Evolutionary conservation across 1,284 basidiomycete species (phyloP).

Genomic region (Cutaneotrichosporon mucoides): DNA sequence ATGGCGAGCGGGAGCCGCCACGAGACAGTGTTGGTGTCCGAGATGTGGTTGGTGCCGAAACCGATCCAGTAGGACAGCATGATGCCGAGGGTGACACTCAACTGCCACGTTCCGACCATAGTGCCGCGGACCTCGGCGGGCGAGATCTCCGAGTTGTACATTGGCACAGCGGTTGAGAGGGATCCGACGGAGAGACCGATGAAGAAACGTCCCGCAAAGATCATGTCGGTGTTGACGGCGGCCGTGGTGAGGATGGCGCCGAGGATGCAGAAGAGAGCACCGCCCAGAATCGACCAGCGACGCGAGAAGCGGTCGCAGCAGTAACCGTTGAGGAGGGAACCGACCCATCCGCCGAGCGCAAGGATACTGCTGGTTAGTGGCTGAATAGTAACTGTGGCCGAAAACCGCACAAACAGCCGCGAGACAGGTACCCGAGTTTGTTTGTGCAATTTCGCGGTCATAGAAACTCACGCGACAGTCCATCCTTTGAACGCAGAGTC

Average conservation of each 20-base stretch:
- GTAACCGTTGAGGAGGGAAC: conserved; percentile 26
- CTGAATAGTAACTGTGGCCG: too few species aligned
- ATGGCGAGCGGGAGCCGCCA: conserved; percentile 73
- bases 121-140: conserved; percentile 73
- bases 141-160: conserved; percentile 52
- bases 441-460: too few species aligned
- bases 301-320: conserved; percentile 19
- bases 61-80: conserved; percentile 69
- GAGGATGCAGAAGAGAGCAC: conserved; percentile 22
- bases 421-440: too few species aligned
- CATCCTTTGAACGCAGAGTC: conserved; percentile 18
- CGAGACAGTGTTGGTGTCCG: conserved; percentile 55
- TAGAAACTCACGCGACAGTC: conserved; percentile 16
- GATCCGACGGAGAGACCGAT: conserved; percentile 56
- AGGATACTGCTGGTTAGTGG: conserved; percentile 10
- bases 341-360: conserved; percentile 25
- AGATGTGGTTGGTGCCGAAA: conserved; percentile 59
- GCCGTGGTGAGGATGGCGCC: conserved; percentile 22
- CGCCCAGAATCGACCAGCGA: conserved; percentile 24
- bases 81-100: conserved; percentile 60
- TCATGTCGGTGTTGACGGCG: conserved; percentile 19
- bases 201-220: conserved; percentile 25
- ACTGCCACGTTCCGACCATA: conserved; percentile 63
- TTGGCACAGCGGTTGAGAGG: conserved; percentile 69
- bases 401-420: too few species aligned